Conservation (phyloP, 2,329 filamentous ascomycete species). For the Parascedosporium putredinis region DNA sequence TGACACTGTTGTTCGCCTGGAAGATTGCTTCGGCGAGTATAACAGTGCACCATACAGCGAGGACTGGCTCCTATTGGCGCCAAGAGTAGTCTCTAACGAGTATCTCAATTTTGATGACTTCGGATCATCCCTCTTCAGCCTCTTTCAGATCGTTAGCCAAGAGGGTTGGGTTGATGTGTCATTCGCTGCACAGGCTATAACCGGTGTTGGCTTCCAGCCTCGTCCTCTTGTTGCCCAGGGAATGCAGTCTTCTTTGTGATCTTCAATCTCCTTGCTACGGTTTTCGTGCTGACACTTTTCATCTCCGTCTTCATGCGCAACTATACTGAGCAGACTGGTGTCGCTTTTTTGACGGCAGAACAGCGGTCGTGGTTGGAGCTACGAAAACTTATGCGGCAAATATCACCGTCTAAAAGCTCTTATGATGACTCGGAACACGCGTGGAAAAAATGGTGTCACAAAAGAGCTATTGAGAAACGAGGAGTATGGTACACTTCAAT, state of each 20-base stretch:
- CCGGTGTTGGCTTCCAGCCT: constrained; percentile 65
- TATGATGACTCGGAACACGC: constrained; percentile 64
- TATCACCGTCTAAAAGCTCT: constrained; percentile 88
- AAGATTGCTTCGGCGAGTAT: constrained; percentile 78
- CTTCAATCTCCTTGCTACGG: constrained; percentile 92
- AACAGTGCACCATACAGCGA: constrained; percentile 60
- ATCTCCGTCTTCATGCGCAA: constrained; percentile 99
- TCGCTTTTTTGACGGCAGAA: constrained; percentile 89
- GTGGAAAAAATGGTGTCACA: constrained; percentile 93
- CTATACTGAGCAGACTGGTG: constrained; percentile 96
- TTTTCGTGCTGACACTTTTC: constrained; percentile 94
- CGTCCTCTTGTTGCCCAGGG: constrained; percentile 55
- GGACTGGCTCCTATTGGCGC: constrained; percentile 72
- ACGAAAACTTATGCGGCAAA: constrained; percentile 80
- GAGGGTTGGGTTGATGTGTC: constrained; percentile 97
- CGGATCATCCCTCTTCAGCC: constrained; percentile 82
- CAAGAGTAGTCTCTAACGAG: constrained; percentile 68
- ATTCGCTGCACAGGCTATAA: constrained; percentile 72
- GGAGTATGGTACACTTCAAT: constrained; percentile 83
- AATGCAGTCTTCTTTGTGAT: constrained; percentile 92
- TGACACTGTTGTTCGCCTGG: constrained; percentile 46
- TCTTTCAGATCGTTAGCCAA: constrained; percentile 97
- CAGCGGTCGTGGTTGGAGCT: constrained; percentile 95
- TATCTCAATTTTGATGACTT: constrained; percentile 94
- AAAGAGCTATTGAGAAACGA: constrained; percentile 84